Base-by-base conservation (phyloP, 2,329 filamentous ascomycete genomes). In the Trichoderma pleuroti region DNA sequence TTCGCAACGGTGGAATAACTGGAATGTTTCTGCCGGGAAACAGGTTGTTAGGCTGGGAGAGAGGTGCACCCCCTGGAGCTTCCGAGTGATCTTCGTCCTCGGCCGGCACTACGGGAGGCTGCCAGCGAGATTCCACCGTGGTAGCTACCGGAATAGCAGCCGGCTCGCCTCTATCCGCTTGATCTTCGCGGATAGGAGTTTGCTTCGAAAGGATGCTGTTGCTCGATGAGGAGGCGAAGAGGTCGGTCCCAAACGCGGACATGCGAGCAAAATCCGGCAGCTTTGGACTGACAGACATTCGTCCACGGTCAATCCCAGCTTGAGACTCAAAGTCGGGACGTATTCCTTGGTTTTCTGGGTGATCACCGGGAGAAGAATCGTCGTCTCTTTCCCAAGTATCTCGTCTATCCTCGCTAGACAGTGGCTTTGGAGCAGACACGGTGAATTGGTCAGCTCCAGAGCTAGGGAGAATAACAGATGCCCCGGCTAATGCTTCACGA, bases 211-310 rank as follows among this genome's bases (percentile, higher is more conserved):
- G 12, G 18, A 5, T 36, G 36, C 12, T 52, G 49, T 28, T 61
- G 39, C 56, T 61, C 10, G 26, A 7, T 11, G 66, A 61, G 16
- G 66, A 21, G 24, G 66, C 49, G 72, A 90, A 89, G 56, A 90
- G 82, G 71, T 89, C 87, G 54, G 86, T 81, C 1, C 87, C 87
- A 76, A 91, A 91, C 1, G 83, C 83, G 54, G 89, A 91, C 81
- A 90, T 82, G 30, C 88, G 86, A 14, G 83, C 81, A 4, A 91
- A 52, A 36, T 69, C 70, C 3, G 64, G 70, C 36, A 62, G 61
- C 56, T 65, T 62, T 16, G 70, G 70, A 24, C 70, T 71, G 2
- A 63, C 59, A 36, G 70, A 71, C 57, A 60, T 57, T 36, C 54
- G 62, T 6, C 62, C 54, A 18, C 67, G 67, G 26, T 70, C 49